Evolutionary conservation across 257 asterid species (phyloP).

Genomic region (Echium plantagineum): DNA sequence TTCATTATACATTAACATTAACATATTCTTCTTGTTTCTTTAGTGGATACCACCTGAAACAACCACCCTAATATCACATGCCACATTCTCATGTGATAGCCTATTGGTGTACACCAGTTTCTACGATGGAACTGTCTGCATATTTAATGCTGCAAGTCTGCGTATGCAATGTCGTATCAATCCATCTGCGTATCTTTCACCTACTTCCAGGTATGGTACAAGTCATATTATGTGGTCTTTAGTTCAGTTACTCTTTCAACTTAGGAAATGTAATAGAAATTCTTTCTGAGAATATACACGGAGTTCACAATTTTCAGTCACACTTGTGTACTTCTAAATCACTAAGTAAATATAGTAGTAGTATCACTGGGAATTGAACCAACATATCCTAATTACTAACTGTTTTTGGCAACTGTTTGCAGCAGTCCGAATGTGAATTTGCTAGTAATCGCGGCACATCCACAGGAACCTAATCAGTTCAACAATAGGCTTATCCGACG

Average conservation of each 20-base stretch:
- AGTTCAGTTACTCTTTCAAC: neutral
- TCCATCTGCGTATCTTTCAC: slow-evolving; percentile 49
- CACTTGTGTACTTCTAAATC: no score
- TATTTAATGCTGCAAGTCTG: slow-evolving; percentile 38
- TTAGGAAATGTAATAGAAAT: no score
- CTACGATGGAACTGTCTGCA: slow-evolving; percentile 43
- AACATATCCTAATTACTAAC: neutral
- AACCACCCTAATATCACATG: slow-evolving; percentile 44
- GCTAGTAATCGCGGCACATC: slow-evolving; percentile 81
- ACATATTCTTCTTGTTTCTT: neutral
- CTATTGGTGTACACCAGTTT: slow-evolving; percentile 52
- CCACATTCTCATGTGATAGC: slow-evolving; percentile 62
- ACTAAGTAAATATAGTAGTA: no score
- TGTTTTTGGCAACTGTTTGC: neutral
- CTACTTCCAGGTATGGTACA: slow-evolving; percentile 16
- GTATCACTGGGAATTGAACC: neutral
- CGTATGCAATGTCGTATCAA: slow-evolving; percentile 45
- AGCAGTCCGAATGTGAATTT: slow-evolving; percentile 58
- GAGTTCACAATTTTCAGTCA: no score
- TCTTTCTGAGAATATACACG: no score
- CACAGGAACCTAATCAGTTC: slow-evolving; percentile 82
- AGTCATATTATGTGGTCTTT: no score
- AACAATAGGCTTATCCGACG: slow-evolving; percentile 85
- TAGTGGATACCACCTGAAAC: slow-evolving; percentile 65
- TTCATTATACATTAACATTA: neutral